Base-by-base conservation (phyloP, 768 basidiomycete species). In the Suillus decipiens region DNA sequence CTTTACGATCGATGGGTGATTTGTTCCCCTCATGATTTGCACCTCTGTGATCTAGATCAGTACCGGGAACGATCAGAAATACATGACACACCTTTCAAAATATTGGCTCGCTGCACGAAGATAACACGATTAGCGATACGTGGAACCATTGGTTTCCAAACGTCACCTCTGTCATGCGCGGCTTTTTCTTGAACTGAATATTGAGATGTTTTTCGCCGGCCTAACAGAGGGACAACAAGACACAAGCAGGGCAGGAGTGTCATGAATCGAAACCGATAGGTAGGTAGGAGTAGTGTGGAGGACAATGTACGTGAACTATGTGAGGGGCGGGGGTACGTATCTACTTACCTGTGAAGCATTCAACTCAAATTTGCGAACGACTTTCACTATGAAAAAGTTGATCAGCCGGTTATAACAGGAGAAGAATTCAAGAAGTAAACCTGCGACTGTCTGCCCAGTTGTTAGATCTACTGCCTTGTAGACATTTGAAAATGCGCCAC, bases 401-500 rank as follows among this genome's bases (percentile, higher is more conserved):
- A 66, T 70, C 37, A 63, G 34, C 60, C n/a, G 50, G 65, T 61
- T 36, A 24, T 48, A 39, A 2, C 24, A 10, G 10, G 7, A 41
- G 43, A 39, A 51, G 39, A 39, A 47, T 50, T 6, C 22, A 37
- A 66, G 62, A 61, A 28, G 82, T 84, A 68, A 73, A 89, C 95
- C 89, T 67, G 96, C 96, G 50, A 95, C 89, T 75, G 88, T 90
- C 70, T 88, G 83, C 47, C 88, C 88, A 12, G 88, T 89, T 42
- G 81, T 79, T 55, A 86, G 81, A 73, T 98, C 92, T 61, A 90
- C 69, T 15, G 95, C 96, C 73, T 92, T 93, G 83, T 96, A 99
- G 10, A 99, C 96, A 72, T 97, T 94, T n/a, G 96, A 98, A 75
- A 99, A 99, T 48, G 96, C 96, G 64, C 96, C 96, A 70, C 89